Percentiles rank a stretch among this genome's conserved stretches.
phyloP scores from a whole-genome alignment of 208 protist genomes.

The Herpetomonas tarakana region DNA sequence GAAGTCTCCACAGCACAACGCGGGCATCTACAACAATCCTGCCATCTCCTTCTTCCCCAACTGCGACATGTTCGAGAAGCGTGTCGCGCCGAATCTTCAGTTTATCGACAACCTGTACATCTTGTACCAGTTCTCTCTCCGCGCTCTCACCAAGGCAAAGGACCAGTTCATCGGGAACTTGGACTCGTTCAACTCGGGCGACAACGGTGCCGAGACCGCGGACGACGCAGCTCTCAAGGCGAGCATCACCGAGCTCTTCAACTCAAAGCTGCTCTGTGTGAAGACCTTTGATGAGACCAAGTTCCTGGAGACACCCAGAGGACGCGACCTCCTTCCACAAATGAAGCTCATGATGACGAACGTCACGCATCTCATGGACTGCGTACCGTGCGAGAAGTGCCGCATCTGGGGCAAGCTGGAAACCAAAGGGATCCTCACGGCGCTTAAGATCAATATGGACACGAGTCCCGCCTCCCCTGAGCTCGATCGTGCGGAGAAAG shows the following conservation, averaged over 20 bases:
- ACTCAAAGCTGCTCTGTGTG: conserved; percentile 49
- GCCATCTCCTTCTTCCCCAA: conserved; percentile 86
- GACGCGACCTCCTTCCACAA: conserved; percentile 44
- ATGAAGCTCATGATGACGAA: conserved; percentile 82
- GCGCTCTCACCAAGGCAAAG: conserved; percentile 77
- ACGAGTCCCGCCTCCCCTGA: conserved; percentile 10
- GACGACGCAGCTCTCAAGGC: conserved; percentile 51
- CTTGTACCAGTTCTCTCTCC: conserved; percentile 84
- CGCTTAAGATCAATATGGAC: conserved; percentile 77
- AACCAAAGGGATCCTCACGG: conserved; percentile 79
- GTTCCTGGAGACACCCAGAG: conserved; percentile 68
- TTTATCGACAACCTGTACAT: conserved; percentile 86
- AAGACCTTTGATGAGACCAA: conserved; percentile 80
- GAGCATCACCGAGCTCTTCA: conserved; percentile 55
- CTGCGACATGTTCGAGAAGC: conserved; percentile 73
- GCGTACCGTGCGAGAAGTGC: conserved; percentile 92
- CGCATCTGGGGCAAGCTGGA: conserved; percentile 90
- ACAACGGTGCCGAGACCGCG: conserved; percentile 22
- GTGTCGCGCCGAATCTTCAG: conserved; percentile 46
- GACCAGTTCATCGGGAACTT: conserved; percentile 44
- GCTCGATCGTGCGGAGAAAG: conserved; percentile 71
- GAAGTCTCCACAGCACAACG: conserved; percentile 42
- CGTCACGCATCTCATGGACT: conserved; percentile 88
- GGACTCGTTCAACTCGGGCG: conserved; percentile 51
- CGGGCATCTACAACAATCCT: conserved; percentile 66